These are phyloP conservation scores for Ogataea trehaloabstinens DNA, from an alignment of 805 yeast genomes.

Conservation along the genomic window DNA sequence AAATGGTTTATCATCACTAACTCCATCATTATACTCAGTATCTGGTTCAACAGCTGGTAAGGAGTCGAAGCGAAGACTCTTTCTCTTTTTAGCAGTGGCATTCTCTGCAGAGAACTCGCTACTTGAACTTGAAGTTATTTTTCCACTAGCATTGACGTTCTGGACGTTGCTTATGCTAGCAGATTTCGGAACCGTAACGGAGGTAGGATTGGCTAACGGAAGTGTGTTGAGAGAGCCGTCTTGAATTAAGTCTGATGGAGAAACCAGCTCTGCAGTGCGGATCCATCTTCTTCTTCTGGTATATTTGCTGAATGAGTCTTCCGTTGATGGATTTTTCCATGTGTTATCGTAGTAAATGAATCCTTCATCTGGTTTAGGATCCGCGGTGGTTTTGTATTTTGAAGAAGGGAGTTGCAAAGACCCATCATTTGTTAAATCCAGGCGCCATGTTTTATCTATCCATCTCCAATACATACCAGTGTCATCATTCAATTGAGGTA, in stretches of 20 bases:
- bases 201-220: constrained; percentile 9
- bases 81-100: constrained; percentile 19
- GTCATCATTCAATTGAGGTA: constrained; percentile 70
- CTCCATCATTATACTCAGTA: no score
- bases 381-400: constrained; percentile 58
- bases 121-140: constrained; percentile 17
- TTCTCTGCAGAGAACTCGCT: constrained; percentile 4
- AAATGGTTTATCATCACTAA: no score
- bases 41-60: constrained; percentile 20
- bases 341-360: constrained; percentile 87
- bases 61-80: constrained; percentile 28
- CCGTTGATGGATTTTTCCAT: constrained; percentile 89
- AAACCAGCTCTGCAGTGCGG: constrained; percentile 83
- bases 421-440: constrained; percentile 87
- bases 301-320: constrained; percentile 83
- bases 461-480: constrained; percentile 86
- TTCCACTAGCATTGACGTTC: constrained; percentile 24
- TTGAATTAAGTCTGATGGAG: constrained; percentile 22
- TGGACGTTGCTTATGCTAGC: constrained; percentile 19
- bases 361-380: constrained; percentile 80
- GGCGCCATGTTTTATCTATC: constrained; percentile 91
- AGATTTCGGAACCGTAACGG: constrained; percentile 11
- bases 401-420: constrained; percentile 68
- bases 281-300: constrained; percentile 96
- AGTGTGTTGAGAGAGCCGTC: constrained; percentile 4